Percentiles rank a stretch among this genome's conserved stretches.
Conservation (phyloP, 225 moss, liverwort and hornwort genomes). For the Marchantia polymorpha region DNA sequence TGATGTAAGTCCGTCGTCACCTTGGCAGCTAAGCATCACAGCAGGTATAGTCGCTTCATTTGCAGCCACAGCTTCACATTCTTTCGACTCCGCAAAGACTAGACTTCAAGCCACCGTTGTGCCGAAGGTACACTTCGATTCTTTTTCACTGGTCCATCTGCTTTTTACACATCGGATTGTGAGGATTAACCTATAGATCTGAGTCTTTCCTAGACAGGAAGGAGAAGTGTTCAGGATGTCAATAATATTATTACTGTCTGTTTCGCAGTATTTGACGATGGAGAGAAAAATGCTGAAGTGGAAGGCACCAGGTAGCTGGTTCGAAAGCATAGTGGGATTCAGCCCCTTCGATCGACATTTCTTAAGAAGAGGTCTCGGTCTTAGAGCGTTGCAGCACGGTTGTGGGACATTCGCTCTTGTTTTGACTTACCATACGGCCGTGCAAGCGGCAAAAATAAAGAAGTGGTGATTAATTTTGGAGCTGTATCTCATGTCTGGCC, state of each 20-base stretch:
- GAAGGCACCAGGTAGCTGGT: slow-evolving; percentile 80
- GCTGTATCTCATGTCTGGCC: background rate
- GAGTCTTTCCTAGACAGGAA: background rate
- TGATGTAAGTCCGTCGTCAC: slow-evolving; percentile 66
- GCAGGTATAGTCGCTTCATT: slow-evolving; percentile 83
- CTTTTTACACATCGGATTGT: background rate
- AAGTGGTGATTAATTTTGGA: background rate
- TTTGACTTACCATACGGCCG: slow-evolving; percentile 64
- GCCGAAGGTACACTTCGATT: slow-evolving; percentile 56
- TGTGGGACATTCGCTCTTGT: slow-evolving; percentile 70
- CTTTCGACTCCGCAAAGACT: slow-evolving; percentile 77
- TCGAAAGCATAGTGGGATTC: slow-evolving; percentile 67
- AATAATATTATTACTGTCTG: background rate
- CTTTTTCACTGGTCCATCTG: background rate
- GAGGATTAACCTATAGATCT: background rate
- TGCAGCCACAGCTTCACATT: slow-evolving; percentile 75
- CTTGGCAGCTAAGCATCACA: slow-evolving; percentile 71
- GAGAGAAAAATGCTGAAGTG: slow-evolving; percentile 76
- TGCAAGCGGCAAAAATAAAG: slow-evolving; percentile 40
- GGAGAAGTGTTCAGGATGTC: background rate
- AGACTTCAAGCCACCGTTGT: slow-evolving; percentile 84
- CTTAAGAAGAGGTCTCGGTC: slow-evolving; percentile 58
- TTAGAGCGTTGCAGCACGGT: slow-evolving; percentile 74
- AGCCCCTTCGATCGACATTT: slow-evolving; percentile 68
- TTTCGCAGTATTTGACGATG: slow-evolving; percentile 68